Base-by-base conservation (phyloP, 495 filamentous ascomycete species). In the Penicillium coffeae region DNA sequence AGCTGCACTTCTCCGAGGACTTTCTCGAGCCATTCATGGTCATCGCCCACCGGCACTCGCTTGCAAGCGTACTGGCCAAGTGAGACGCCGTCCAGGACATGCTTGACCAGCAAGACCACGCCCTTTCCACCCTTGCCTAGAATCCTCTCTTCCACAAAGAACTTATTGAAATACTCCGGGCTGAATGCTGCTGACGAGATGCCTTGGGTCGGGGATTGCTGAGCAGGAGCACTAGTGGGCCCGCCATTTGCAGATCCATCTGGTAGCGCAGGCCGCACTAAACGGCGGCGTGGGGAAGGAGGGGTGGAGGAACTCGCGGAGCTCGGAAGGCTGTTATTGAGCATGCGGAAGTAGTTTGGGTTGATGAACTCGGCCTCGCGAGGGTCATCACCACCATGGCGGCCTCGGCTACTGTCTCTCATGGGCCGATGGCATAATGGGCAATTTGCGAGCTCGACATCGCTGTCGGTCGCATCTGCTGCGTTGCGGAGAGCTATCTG, bases 31-130 rank as follows among this genome's bases (percentile, higher is more conserved):
- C 93, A 98, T 47, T 88, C 83, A 56, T 95, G 93, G 55, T 97
- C 89, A 59, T 98, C 85, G 18, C 93, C 89, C 12, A 98, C 93
- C 3, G 93, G 94, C 1, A 98, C 90, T 32, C 93, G 81, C 65
- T 98, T 98, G 75, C 93, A 98, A 19, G 93, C 93, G 67, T 95
- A 98, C 46, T 95, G 80, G 1, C 87, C 93, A 5, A 97, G 80
- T 12, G 81, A 76, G 27, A 95, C 90, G 6, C 87, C 82, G 63
- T 96, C 93, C 42, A 98, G 77, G 45, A 95, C 72, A 70, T 98
- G 93, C 38, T 84, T 83, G 9, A 98, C 94, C 9, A 96, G 76
- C 46, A 98, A 60, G 1, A 98, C 93, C 30, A 97, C 90, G 1
- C 93, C 93, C 57, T 95, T 96, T 2, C 93, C 93, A 8, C 93